phyloP scores from a whole-genome alignment of 441 rosid species.

The Aleurites moluccanus region DNA sequence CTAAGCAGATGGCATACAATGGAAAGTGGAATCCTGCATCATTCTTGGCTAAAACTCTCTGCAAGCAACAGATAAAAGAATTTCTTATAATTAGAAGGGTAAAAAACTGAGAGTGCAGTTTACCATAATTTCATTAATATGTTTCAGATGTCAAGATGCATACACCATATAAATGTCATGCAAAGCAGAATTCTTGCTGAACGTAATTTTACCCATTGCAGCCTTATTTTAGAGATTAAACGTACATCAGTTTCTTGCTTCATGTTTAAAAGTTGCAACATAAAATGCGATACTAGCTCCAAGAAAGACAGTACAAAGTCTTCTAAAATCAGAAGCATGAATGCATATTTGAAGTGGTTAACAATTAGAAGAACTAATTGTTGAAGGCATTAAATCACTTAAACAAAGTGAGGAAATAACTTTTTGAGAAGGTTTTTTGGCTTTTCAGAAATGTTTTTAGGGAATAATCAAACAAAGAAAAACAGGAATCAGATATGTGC shows the following conservation, averaged over 20 bases:
- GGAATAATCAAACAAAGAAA: background rate
- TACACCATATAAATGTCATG: background rate
- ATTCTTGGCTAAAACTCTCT: conserved; percentile 76
- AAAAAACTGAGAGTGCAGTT: background rate
- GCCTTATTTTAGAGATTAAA: conserved; percentile 5
- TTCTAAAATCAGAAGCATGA: conserved; percentile 4
- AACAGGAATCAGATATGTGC: background rate
- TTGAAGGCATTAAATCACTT: background rate
- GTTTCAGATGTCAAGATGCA: background rate
- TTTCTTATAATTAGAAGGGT: background rate
- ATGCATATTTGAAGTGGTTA: background rate
- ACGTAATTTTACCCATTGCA: background rate
- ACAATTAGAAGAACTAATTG: background rate
- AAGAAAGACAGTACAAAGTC: background rate
- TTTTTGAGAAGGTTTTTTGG: background rate
- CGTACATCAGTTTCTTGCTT: background rate
- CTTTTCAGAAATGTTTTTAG: background rate
- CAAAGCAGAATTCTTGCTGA: background rate
- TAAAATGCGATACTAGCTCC: background rate
- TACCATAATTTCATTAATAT: background rate
- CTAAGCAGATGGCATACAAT: conserved; percentile 76
- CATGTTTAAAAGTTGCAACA: background rate
- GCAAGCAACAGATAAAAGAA: conserved; percentile 27
- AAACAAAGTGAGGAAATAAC: background rate
- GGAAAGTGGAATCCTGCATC: conserved; percentile 85